These are phyloP conservation scores for Yamadazyma olivae DNA, from an alignment of 805 yeast species.

Conservation along the genomic window DNA sequence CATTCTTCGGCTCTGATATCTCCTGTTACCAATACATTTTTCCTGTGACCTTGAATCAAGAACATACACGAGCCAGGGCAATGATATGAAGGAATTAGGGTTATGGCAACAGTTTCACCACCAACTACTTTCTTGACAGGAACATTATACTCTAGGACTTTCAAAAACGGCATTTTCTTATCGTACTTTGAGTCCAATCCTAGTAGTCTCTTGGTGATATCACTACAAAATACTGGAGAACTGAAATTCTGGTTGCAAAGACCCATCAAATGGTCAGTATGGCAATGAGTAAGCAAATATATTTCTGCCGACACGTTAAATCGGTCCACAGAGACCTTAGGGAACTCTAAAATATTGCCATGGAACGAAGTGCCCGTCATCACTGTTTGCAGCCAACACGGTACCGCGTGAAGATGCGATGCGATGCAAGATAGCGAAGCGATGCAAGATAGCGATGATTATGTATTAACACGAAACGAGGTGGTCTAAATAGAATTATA, in stretches of 20 bases:
- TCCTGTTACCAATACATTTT: constrained; percentile 50
- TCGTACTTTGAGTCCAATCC: constrained; percentile 15
- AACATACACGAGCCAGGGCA: constrained; percentile 62
- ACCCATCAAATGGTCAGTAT: constrained; percentile 53
- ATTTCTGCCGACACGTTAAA: constrained; percentile 22
- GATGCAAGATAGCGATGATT: too few relatives aligned
- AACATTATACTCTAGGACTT: constrained; percentile 17
- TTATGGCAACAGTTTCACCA: constrained; percentile 24
- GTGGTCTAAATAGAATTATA: too few relatives aligned
- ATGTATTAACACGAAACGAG: too few relatives aligned
- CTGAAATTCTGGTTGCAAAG: constrained; percentile 36
- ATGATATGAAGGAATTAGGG: constrained; percentile 50
- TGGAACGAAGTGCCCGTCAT: constrained; percentile 25
- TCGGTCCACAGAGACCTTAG: constrained; percentile 40
- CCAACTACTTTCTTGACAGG: constrained; percentile 18
- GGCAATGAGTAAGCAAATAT: constrained; percentile 49
- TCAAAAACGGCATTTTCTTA: constrained; percentile 17
- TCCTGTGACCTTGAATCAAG: constrained; percentile 33
- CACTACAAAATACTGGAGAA: constrained; percentile 46
- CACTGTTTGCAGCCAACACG: too few relatives aligned
- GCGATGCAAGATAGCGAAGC: too few relatives aligned
- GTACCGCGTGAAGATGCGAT: too few relatives aligned
- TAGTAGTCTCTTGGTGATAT: constrained; percentile 24
- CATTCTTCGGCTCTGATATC: constrained; percentile 55
- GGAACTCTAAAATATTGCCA: constrained; percentile 47